phyloP scores from a whole-genome alignment of 1,284 basidiomycete genomes.

The Leccinum griseonigrum region DNA sequence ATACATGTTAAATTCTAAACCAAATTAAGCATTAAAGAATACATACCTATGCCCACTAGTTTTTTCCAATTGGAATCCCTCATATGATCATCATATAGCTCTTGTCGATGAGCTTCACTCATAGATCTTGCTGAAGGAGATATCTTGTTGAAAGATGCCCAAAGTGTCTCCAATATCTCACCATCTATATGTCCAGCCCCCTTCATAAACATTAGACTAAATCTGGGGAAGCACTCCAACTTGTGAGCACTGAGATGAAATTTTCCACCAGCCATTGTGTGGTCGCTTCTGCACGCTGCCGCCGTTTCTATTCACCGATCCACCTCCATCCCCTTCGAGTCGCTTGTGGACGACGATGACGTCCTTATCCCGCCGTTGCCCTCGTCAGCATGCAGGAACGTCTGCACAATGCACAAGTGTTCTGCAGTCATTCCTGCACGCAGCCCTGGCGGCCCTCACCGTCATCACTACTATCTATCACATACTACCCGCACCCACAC shows the following conservation, averaged over 20 bases:
- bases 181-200: conserved; percentile 12
- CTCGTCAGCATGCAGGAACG: too few relatives aligned
- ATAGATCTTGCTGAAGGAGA: conserved; percentile 14
- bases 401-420: too few relatives aligned
- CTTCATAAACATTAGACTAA: conserved; percentile 12
- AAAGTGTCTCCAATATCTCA: conserved; percentile 19
- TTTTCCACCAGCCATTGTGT: conserved; percentile 2
- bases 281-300: too few relatives aligned
- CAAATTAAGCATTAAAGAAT: not conserved
- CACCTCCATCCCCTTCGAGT: too few relatives aligned
- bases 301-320: too few relatives aligned
- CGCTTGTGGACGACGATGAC: too few relatives aligned
- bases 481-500: too few relatives aligned
- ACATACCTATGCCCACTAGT: conserved; percentile 8
- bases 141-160: conserved; percentile 17
- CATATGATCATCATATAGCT: conserved; percentile 18
- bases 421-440: too few relatives aligned
- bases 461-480: too few relatives aligned
- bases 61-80: conserved; percentile 19
- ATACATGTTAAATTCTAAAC: not conserved
- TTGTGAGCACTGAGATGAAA: conserved; percentile 17
- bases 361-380: too few relatives aligned
- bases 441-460: too few relatives aligned
- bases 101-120: conserved; percentile 11
- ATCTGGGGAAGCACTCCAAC: conserved; percentile 8